Conservation (phyloP, 352 stramenopile species). For the Phytopythium vexans region DNA sequence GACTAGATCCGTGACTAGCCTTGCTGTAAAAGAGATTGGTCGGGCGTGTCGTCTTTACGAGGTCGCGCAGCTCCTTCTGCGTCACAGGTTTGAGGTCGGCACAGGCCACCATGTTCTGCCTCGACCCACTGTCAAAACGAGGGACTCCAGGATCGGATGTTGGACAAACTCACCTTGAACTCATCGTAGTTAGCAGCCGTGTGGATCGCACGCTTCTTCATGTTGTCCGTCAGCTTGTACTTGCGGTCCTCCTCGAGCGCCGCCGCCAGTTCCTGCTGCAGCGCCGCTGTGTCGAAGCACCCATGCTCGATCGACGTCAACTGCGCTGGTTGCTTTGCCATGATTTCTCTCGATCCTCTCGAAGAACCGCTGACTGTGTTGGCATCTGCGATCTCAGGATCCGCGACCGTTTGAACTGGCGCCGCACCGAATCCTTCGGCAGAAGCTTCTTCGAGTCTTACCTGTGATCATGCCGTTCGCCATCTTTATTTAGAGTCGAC, state of each 20-base stretch:
- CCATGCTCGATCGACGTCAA: constrained; percentile 80
- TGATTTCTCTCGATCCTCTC: no score
- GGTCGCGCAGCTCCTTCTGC: constrained; percentile 62
- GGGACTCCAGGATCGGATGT: background rate
- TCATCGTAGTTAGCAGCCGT: constrained; percentile 82
- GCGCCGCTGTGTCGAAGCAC: constrained; percentile 62
- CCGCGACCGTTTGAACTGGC: no score
- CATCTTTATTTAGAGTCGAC: no score
- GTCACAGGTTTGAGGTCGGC: constrained; percentile 80
- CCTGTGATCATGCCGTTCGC: no score
- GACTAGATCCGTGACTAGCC: constrained; percentile 7
- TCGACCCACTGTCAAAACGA: background rate
- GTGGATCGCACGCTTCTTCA: constrained; percentile 89
- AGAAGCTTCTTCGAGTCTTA: no score
- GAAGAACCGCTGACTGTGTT: no score
- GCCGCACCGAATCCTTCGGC: no score
- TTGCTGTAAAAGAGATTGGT: constrained; percentile 73
- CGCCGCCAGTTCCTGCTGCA: constrained; percentile 68
- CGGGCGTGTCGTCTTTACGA: constrained; percentile 40
- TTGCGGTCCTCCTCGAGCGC: constrained; percentile 78
- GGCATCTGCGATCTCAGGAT: background rate
- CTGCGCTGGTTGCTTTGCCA: constrained; percentile 17
- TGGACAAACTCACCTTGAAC: constrained; percentile 55
- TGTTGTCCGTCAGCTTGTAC: constrained; percentile 82
- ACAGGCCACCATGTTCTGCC: constrained; percentile 80